These are phyloP conservation scores for Aspergillus avenaceus DNA, from an alignment of 495 filamentous ascomycete genomes.

Conservation along the genomic window DNA sequence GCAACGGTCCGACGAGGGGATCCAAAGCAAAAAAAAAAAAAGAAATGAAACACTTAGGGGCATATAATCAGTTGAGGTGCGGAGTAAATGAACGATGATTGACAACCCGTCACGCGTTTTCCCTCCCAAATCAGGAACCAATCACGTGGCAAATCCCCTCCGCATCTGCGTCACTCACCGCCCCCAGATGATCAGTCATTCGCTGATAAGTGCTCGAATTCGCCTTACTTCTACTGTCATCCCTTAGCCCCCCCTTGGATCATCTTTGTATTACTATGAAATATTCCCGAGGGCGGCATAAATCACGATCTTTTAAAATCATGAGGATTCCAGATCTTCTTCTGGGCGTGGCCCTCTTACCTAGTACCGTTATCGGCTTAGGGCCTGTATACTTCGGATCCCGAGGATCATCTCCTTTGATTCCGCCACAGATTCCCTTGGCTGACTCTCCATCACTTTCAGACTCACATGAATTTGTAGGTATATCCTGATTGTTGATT, in stretches of 20 bases:
- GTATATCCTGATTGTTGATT: slow-evolving; percentile 13
- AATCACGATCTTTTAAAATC: slow-evolving; percentile 9
- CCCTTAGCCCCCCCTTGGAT: slow-evolving; percentile 15
- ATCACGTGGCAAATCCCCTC: neutral
- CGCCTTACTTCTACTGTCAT: slow-evolving; percentile 9
- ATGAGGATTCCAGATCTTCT: slow-evolving; percentile 14
- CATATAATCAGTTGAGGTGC: neutral
- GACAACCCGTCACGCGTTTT: slow-evolving; percentile 11
- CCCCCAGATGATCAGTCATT: slow-evolving; percentile 17
- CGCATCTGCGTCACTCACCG: neutral
- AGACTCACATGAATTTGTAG: slow-evolving; percentile 36
- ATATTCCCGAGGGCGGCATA: slow-evolving; percentile 2
- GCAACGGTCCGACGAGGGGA: neutral
- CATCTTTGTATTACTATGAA: slow-evolving; percentile 13
- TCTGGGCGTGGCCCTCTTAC: slow-evolving; percentile 21
- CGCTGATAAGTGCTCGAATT: slow-evolving; percentile 23
- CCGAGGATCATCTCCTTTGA: slow-evolving; percentile 22
- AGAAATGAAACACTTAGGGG: neutral
- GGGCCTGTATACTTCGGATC: slow-evolving; percentile 29
- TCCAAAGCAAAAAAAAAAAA: neutral
- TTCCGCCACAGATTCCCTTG: slow-evolving; percentile 31
- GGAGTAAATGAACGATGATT: neutral
- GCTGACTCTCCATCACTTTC: slow-evolving; percentile 13
- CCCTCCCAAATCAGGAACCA: no score
- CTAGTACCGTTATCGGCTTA: slow-evolving; percentile 22